These are phyloP conservation scores for Cetraspora pellucida DNA, from an alignment of 192 early-diverging fungal species.

Conservation along the genomic window DNA sequence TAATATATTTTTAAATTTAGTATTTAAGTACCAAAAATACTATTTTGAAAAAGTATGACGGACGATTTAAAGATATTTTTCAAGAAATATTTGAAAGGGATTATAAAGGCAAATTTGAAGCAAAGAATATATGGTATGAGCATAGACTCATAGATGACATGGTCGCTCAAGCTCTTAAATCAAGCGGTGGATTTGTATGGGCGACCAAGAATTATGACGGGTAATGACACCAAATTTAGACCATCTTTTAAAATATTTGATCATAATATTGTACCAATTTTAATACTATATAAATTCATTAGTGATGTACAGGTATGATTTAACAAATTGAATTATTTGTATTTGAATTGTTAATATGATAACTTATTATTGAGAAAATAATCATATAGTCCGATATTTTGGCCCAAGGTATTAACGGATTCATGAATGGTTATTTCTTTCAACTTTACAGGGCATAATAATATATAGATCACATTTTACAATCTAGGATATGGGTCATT, in stretches of 20 bases:
- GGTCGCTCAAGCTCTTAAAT: slow-evolving; percentile 96
- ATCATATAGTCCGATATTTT: slow-evolving; percentile 79
- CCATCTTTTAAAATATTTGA: not conserved
- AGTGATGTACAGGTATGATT: slow-evolving; percentile 8
- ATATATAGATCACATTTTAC: not conserved
- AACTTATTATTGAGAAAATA: not conserved
- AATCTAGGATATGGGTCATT: slow-evolving; percentile 73
- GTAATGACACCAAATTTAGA: slow-evolving; percentile 61
- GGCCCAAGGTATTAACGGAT: slow-evolving; percentile 65
- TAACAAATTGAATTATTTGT: not conserved
- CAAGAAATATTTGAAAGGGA: slow-evolving; percentile 81
- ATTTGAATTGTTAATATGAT: not conserved
- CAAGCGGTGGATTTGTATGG: slow-evolving; percentile 89
- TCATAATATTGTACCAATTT: not conserved
- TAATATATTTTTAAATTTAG: slow-evolving; percentile 1
- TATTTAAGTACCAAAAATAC: slow-evolving; percentile 98
- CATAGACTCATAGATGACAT: slow-evolving; percentile 98
- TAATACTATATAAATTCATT: not conserved
- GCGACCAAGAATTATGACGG: slow-evolving; percentile 95
- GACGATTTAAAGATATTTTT: slow-evolving; percentile 99
- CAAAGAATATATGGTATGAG: slow-evolving; percentile 91
- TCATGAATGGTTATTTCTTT: not conserved
- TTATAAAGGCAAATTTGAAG: slow-evolving; percentile 84
- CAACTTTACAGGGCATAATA: no score
- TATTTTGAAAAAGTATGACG: slow-evolving; percentile 97